Evolutionary conservation across 2,329 filamentous ascomycete species (phyloP), one percentile per base, ranked within the genome.

Genomic region (Iodosphaeria phyllophila): DNA sequence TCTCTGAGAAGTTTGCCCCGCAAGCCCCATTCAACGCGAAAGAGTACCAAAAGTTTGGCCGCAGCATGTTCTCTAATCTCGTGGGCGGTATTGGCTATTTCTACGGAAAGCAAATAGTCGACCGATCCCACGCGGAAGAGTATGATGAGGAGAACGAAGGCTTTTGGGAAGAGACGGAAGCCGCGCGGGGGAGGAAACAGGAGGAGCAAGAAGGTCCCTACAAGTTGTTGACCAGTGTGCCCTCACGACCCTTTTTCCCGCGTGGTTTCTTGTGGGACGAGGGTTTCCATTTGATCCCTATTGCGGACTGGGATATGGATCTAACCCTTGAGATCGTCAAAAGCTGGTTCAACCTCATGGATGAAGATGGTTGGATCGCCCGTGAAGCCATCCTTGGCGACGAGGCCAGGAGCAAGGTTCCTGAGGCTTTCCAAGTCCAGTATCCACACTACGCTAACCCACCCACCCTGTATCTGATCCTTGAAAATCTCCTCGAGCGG

Each of bases 391-490:
- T 98, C 30, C 65, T 98, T 3, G 89, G 89, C 2, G 52, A 65
- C 3, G 89, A 98, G 53, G 89, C 89, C 23, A 73, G 86, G 33
- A 92, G 77, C 61, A 95, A 93, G 51, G 89, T 98, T 2, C 89
- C 89, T 0, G 49, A 61, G 4, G 84, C 95, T 49, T 98, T 98
- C 47, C 84, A 92, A 40, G 67, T 83, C 9, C 89, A 95, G 44
- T 95, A 95, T 44, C 86, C 89, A 13, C 84, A 95, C 48, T 93
- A 93, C 41, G 89, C 89, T 25, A 98, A 98, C 48, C 89, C 89
- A 0, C 89, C 89, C 0, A 95, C 89, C 0, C 62, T 95, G 2
- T 93, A 92, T 52, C 71, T 95, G 43, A 73, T 89, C 31, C 60
- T 98, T 10, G 80, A 91, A 35, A 64, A 64, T 7, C 83, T 93